Conservation (phyloP, 202 grass and related monocot species). For the Saccharum hybrid region DNA sequence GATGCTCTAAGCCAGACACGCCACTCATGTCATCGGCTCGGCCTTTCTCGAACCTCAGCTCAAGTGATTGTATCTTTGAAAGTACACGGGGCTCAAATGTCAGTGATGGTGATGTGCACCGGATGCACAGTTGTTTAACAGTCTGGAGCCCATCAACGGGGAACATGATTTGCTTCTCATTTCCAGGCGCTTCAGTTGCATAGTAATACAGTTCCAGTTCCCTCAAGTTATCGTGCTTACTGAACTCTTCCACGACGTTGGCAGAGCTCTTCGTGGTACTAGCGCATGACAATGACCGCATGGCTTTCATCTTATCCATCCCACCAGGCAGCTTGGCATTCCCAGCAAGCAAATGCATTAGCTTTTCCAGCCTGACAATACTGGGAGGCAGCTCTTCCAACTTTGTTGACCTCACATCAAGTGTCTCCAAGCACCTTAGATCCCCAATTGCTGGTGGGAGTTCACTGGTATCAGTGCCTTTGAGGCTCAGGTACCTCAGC, state of each 20-base stretch:
- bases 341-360: conserved; percentile 56
- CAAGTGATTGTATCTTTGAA: conserved; percentile 27
- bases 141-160: background rate
- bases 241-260: conserved; percentile 30
- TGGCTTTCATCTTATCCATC: conserved; percentile 32
- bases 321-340: conserved; percentile 37
- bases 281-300: conserved; percentile 41
- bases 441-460: conserved; percentile 50
- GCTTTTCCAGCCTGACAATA: conserved; percentile 50
- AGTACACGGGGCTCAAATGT: conserved; percentile 29
- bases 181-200: background rate
- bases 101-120: conserved; percentile 4
- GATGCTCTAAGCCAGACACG: conserved; percentile 42
- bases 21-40: conserved; percentile 21
- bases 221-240: conserved; percentile 35
- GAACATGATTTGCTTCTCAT: conserved; percentile 35
- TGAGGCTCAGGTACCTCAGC: conserved; percentile 67
- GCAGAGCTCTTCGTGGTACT: background rate
- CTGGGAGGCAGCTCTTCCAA: conserved; percentile 56
- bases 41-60: conserved; percentile 39
- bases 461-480: conserved; percentile 43
- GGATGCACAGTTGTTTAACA: conserved; percentile 41
- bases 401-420: conserved; percentile 66
- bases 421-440: conserved; percentile 61
- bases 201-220: conserved; percentile 50